Base-by-base conservation (phyloP, 2,329 filamentous ascomycete genomes). In the Pseudocercospora crystallina region DNA sequence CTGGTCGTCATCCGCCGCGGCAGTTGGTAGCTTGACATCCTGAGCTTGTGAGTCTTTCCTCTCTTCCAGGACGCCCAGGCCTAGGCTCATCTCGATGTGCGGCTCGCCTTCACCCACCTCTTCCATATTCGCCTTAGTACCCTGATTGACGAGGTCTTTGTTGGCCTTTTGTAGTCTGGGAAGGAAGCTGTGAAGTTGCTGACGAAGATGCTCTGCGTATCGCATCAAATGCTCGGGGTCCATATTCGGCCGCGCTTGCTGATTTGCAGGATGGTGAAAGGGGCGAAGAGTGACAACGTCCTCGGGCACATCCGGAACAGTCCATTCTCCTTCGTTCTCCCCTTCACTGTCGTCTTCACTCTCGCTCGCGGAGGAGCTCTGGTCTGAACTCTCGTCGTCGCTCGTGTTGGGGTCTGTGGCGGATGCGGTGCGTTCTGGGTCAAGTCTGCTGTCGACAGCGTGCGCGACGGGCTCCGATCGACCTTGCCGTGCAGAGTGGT, bases 31-130 rank as follows among this genome's bases (percentile, higher is more conserved):
- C 20, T 26, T 26, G 20, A 26, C 7, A 7, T 26, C 20, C 20
- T 26, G 20, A 5, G 13, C 15, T 17, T 45, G 8, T 11, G 41
- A 10, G 2, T 46, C 51, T 48, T 54, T 56, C 20, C 7, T 3
- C 56, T 66, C 59, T 49, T 69, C 65, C 32, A 69, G 43, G 29
- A 69, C 65, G 11, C 67, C 67, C 2, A 69, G 52, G 2, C 66
- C 66, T 7, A 69, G 57, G 40, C 65, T 56, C 65, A 69, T 68
- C 60, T 69, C 66, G 43, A 69, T 68, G 53, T 68, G 61, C 49
- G 56, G 55, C 44, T 64, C 62, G 5, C 53, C 63, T 2, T 67
- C 66, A 20, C 56, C 58, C 11, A 68, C 64, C 37, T 63, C 58
- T 54, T 68, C 66, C 51, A 69, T 61, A 46, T 46, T 64, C 29